Evolutionary conservation across 805 yeast species (phyloP).

Genomic region (Monosporozyma yasuniensis): DNA sequence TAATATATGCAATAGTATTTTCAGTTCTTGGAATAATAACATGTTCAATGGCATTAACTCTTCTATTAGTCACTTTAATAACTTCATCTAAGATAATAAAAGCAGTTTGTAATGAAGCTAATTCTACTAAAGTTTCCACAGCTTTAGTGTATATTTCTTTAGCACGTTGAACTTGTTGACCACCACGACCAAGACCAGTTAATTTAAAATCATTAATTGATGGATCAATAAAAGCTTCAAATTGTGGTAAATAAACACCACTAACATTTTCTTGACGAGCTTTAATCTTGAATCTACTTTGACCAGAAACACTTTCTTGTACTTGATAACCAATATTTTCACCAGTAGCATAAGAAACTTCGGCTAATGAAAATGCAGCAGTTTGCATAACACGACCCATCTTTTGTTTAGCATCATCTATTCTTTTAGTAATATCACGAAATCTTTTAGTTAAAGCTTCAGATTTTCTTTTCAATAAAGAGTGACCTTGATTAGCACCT

Average conservation of each 20-base stretch:
- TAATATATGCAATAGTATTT: slow-evolving; percentile 84
- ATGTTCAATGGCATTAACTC: slow-evolving; percentile 98
- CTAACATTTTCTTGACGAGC: slow-evolving; percentile 94
- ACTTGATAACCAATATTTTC: slow-evolving; percentile 93
- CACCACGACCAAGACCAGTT: slow-evolving; percentile 97
- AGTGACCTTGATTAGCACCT: slow-evolving; percentile 96
- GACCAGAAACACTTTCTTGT: slow-evolving; percentile 78
- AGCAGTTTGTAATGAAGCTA: slow-evolving; percentile 94
- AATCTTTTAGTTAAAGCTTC: slow-evolving; percentile 95
- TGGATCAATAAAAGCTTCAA: slow-evolving; percentile 76
- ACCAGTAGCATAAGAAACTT: slow-evolving; percentile 95
- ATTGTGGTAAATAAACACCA: slow-evolving; percentile 90
- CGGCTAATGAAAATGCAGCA: slow-evolving; percentile 95
- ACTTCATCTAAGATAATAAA: slow-evolving; percentile 95
- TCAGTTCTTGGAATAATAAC: slow-evolving; percentile 97
- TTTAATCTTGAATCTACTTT: slow-evolving; percentile 78
- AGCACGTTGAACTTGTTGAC: slow-evolving; percentile 94
- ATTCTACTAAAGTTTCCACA: slow-evolving; percentile 92
- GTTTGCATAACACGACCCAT: slow-evolving; percentile 99
- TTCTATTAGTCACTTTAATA: slow-evolving; percentile 92
- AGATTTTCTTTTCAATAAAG: slow-evolving; percentile 85
- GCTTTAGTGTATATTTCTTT: slow-evolving; percentile 88
- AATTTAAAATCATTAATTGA: slow-evolving; percentile 86
- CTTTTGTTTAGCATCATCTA: slow-evolving; percentile 90
- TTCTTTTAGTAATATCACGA: slow-evolving; percentile 88